These are phyloP conservation scores for Globisporangium mamillatum DNA, from an alignment of 352 stramenopile species.

Conservation along the genomic window DNA sequence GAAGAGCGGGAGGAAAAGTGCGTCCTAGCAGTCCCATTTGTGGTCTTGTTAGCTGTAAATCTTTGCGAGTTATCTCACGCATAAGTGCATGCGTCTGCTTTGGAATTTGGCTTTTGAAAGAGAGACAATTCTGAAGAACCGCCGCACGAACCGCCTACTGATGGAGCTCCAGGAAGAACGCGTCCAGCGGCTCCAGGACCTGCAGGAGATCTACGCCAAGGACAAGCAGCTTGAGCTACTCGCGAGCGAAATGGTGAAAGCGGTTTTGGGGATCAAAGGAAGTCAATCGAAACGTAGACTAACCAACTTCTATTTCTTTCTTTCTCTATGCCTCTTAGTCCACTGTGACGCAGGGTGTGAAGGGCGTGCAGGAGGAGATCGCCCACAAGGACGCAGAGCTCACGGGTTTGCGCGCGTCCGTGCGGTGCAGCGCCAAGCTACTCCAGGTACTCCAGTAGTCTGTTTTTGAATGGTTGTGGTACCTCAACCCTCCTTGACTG, in stretches of 20 bases:
- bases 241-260: constrained; percentile 48
- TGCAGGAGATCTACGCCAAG: constrained; percentile 80
- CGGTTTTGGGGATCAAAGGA: not conserved
- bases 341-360: constrained; percentile 36
- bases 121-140: constrained; percentile 71
- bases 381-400: constrained; percentile 68
- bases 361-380: constrained; percentile 56
- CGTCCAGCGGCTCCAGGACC: constrained; percentile 73
- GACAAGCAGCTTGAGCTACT: constrained; percentile 70
- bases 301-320: not conserved
- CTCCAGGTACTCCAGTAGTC: constrained; percentile 37
- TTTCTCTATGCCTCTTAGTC: constrained; percentile 25
- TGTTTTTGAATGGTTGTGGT: not conserved
- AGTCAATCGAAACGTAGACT: not conserved
- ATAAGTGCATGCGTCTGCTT: not conserved
- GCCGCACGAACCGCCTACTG: constrained; percentile 59
- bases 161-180: constrained; percentile 73
- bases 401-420: constrained; percentile 53
- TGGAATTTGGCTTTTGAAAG: constrained; percentile 19
- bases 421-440: constrained; percentile 67
- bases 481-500: not conserved
- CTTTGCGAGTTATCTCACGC: not conserved
- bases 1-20: constrained; percentile 75
- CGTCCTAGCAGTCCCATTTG: not conserved
- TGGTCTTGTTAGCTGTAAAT: too few species aligned